Base-by-base conservation (phyloP, 345 rosid species). In the Populus pruinosa region DNA sequence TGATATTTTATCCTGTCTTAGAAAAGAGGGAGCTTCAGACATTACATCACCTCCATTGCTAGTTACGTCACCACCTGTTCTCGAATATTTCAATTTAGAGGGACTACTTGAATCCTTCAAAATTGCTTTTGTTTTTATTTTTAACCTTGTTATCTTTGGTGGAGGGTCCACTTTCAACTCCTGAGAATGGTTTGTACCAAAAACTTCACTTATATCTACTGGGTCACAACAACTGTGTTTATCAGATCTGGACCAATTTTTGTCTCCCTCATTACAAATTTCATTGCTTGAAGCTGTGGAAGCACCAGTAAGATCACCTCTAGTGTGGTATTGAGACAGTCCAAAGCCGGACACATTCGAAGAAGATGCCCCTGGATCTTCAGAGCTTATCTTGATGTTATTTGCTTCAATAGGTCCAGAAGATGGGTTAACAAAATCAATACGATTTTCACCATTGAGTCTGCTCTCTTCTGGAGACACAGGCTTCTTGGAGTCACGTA, bases 401-500 rank as follows among this genome's bases (percentile, higher is more conserved):
- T 41, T 66, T 71, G 71, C 72, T 33, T 71, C 76, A 53, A 27
- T 47, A 63, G 36, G 41, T 29, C 13, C 36, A n/a, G 55, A 6
- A 65, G 69, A 65, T 16, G 50, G 39, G 39, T 38, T 35, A 13
- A 43, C 23, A 53, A 16, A 25, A 81, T 18, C 25, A 56, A 23
- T 1, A 29, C 66, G 56, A 29, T 65, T 71, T 36, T 47, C 68
- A 65, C 31, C 73, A 71, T 41, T 70, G 36, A 39, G 41, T 76
- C 78, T 83, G 79, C 76, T 84, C 49, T 85, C 86, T 71, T 77
- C 87, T 69, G 82, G 70, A 78, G 88, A 72, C 36, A 56, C 73
- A 56, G 86, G 82, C 83, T 89, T 91, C 89, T 86, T 93, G 79
- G 83, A 77, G 78, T 86, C 86, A 70, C 90, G 87, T 55, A 89